Base-by-base conservation (phyloP, 805 yeast species). In the Ogataea nitratoaversa region DNA sequence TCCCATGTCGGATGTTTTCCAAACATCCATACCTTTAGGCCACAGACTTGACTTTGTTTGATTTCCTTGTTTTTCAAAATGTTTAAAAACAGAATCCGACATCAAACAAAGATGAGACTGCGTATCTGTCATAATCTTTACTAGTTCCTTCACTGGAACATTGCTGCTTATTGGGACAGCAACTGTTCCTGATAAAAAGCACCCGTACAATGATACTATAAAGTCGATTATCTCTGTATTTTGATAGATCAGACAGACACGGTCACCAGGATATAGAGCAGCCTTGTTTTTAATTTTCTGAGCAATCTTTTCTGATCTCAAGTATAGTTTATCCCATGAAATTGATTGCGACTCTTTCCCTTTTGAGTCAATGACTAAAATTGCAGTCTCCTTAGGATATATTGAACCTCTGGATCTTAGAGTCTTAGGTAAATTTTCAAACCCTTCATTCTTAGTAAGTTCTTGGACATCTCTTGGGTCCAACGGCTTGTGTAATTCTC, bases 161-260 rank as follows among this genome's bases (percentile, higher is more conserved):
- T 80, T 84, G 43, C 88, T 81, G 39, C 85, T 85, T 31, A 93
- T 79, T 0, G 99, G 99, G 5, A 93, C 91, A 0, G 98, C 98
- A 2, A 93, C 90, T 34, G 88, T 84, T 2, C 95, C 96, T 1
- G 97, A 95, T 41, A 91, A 67, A 49, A 91, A 86, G 57, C 97
- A 90, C 6, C 96, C 99, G 59, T 88, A 75, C 17, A 93, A 60
- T 0, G 98, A 95, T 1, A 85, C 77, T 0, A 86, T 76, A 58
- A 90, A 91, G 47, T 93, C 98, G 11, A 85, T 73, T 2, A 86
- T 79, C 60, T 93, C 98, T 23, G 74, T 73, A 42, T 83, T 88
- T 52, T 85, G 88, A 57, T 89, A 93, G 50, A 95, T 74, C 32
- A 93, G 67, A 24, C 87, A 78, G 0, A 91, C 95, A 27, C 95